Conservation (phyloP, 768 basidiomycete genomes). For the Holtermannia corniformis region DNA sequence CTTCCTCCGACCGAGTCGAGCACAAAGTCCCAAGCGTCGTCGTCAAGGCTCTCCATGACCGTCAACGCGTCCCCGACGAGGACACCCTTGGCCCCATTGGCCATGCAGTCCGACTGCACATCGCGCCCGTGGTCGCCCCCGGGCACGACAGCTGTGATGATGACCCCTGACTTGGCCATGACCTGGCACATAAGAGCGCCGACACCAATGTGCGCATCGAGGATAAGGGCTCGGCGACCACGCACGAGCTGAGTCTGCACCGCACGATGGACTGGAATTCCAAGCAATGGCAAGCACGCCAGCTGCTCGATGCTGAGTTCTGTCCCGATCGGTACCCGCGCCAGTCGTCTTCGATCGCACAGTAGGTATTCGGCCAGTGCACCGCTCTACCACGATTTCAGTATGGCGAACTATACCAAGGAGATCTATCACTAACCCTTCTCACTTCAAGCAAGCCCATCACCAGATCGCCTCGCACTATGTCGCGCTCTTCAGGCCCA, state of each 20-base stretch:
- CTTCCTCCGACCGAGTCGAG: slow-evolving; percentile 75
- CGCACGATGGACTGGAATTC: slow-evolving; percentile 72
- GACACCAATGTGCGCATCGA: slow-evolving; percentile 46
- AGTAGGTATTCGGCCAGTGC: slow-evolving; percentile 82
- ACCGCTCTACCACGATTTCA: slow-evolving; percentile 52
- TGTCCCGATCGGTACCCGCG: slow-evolving; percentile 59
- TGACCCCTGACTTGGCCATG: slow-evolving; percentile 59
- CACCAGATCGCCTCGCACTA: slow-evolving; percentile 76
- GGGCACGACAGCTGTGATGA: slow-evolving; percentile 62
- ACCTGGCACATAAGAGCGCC: slow-evolving; percentile 72
- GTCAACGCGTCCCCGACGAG: slow-evolving; percentile 53
- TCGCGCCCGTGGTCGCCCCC: slow-evolving; percentile 41
- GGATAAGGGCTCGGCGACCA: slow-evolving; percentile 50
- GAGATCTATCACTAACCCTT: slow-evolving; percentile 52
- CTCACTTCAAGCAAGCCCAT: slow-evolving; percentile 65
- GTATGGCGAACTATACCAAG: not conserved
- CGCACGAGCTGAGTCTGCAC: slow-evolving; percentile 55
- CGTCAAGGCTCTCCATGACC: slow-evolving; percentile 49
- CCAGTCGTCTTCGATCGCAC: slow-evolving; percentile 66
- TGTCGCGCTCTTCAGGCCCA: slow-evolving; percentile 67
- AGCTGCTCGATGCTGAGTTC: slow-evolving; percentile 58
- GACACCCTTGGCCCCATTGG: slow-evolving; percentile 69
- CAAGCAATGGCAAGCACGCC: slow-evolving; percentile 67
- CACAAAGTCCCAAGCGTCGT: slow-evolving; percentile 59
- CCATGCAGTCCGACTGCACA: slow-evolving; percentile 48